phyloP scores from a whole-genome alignment of 2,329 filamentous ascomycete genomes.

The Aureobasidium pullulans region DNA sequence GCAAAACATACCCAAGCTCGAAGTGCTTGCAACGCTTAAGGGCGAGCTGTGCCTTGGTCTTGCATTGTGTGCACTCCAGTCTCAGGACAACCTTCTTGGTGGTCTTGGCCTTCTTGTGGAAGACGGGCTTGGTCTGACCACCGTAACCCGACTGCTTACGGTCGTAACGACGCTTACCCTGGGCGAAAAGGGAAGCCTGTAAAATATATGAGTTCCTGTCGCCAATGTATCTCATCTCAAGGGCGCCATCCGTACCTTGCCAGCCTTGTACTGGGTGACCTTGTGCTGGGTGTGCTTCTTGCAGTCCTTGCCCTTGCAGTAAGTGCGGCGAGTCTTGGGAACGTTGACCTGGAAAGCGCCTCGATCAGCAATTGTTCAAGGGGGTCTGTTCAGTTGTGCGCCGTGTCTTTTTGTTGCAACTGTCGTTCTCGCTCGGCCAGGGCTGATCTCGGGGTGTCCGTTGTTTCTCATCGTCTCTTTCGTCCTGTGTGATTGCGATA shows the following conservation, averaged over 20 bases:
- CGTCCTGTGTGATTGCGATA: not conserved
- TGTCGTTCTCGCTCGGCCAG: not conserved
- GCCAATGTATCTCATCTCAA: not conserved
- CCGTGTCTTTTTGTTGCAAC: not conserved
- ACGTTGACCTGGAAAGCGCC: constrained; percentile 70
- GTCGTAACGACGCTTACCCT: constrained; percentile 99
- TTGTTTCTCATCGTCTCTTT: not conserved
- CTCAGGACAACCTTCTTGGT: constrained; percentile 99
- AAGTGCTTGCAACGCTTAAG: constrained; percentile 99
- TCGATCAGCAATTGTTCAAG: constrained; percentile 9
- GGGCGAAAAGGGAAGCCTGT: constrained; percentile 83
- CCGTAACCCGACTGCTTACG: constrained; percentile 99
- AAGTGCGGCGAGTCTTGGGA: constrained; percentile 95
- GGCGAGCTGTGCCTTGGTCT: constrained; percentile 95
- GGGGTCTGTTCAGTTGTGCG: not conserved
- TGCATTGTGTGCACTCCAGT: constrained; percentile 96
- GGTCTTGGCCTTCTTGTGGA: constrained; percentile 99
- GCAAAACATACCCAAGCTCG: constrained; percentile 79
- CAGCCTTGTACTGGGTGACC: constrained; percentile 95
- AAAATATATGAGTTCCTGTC: constrained; percentile 4
- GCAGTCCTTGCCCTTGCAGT: constrained; percentile 96
- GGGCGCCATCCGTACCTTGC: constrained; percentile 57
- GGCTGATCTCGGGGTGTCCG: not conserved
- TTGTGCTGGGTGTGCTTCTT: constrained; percentile 70
- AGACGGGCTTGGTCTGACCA: constrained; percentile 99